These are phyloP conservation scores for Gryganskiella cystojenkinii DNA, from an alignment of 192 early-diverging fungal genomes.

Conservation along the genomic window DNA sequence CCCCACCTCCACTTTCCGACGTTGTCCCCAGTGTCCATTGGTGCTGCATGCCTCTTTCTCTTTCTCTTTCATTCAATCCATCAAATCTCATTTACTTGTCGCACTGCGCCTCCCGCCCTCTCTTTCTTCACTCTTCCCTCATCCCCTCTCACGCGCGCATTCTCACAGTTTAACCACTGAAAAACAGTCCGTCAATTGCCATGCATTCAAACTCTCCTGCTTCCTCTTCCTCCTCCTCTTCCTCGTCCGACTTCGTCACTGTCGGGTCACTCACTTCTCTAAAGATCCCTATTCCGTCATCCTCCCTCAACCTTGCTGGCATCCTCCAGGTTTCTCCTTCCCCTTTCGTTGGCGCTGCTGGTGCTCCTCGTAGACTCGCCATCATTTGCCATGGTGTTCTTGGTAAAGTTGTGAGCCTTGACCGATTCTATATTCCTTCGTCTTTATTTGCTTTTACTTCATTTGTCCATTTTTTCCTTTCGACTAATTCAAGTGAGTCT, in stretches of 20 bases:
- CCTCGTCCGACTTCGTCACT: conserved; percentile 7
- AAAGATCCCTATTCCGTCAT: conserved; percentile 20
- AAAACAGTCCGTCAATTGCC: no score
- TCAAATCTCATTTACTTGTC: no score
- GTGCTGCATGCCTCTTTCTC: no score
- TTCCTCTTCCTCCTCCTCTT: not conserved
- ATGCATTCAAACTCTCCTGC: not conserved
- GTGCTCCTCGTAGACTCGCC: conserved; percentile 23
- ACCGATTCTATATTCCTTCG: no score
- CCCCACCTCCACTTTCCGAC: no score
- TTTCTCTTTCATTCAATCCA: no score
- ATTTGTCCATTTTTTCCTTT: not conserved
- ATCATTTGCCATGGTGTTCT: conserved; percentile 53
- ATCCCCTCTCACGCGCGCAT: not conserved
- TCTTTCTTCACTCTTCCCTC: not conserved
- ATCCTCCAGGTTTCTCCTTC: conserved; percentile 32
- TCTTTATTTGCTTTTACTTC: not conserved
- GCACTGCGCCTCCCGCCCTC: not conserved
- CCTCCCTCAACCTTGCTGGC: conserved; percentile 27
- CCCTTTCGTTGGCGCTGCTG: conserved; percentile 1
- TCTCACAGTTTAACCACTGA: not conserved
- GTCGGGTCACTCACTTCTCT: conserved; percentile 32
- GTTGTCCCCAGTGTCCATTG: no score
- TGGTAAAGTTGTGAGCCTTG: conserved; percentile 18
- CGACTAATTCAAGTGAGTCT: no score